Percentiles rank a stretch among this genome's conserved stretches.
Conservation (phyloP, 805 yeast species). For the Maudiozyma saulgeensis region DNA sequence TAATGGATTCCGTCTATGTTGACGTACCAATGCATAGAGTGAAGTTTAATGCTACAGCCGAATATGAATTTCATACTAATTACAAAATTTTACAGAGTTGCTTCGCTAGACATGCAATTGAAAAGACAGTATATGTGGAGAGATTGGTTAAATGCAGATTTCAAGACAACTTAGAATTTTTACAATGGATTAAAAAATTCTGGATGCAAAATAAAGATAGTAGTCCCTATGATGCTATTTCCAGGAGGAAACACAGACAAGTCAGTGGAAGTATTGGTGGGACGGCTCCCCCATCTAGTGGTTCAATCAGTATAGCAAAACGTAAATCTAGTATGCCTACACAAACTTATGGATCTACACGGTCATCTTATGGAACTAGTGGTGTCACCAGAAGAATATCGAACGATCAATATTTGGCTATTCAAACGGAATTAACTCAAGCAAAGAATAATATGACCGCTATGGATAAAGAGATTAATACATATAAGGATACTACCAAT, state of each 20-base stretch:
- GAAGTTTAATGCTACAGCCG: slow-evolving; percentile 57
- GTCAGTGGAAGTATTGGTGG: slow-evolving; percentile 5
- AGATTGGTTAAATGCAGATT: slow-evolving; percentile 74
- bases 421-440: slow-evolving; percentile 40
- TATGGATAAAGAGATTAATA: slow-evolving; percentile 40
- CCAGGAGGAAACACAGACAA: slow-evolving; percentile 39
- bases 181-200: slow-evolving; percentile 81
- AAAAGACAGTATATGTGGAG: slow-evolving; percentile 72
- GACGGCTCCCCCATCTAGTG: slow-evolving; percentile 1
- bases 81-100: slow-evolving; percentile 78
- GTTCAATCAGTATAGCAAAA: slow-evolving; percentile 15
- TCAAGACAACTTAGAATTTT: slow-evolving; percentile 88
- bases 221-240: slow-evolving; percentile 57
- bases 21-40: slow-evolving; percentile 78
- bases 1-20: slow-evolving; percentile 73
- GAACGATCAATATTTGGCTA: slow-evolving; percentile 22
- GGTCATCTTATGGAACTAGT: slow-evolving; percentile 21
- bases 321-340: slow-evolving; percentile 13
- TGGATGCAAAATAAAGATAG: slow-evolving; percentile 75
- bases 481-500: slow-evolving; percentile 50
- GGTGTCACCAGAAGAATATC: slow-evolving; percentile 18
- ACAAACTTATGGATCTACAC: background rate
- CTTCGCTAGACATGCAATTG: slow-evolving; percentile 62
- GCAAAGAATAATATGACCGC: slow-evolving; percentile 32
- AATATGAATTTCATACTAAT: slow-evolving; percentile 69